phyloP scores from a whole-genome alignment of 441 rosid species.

The Mallotus repandus region DNA sequence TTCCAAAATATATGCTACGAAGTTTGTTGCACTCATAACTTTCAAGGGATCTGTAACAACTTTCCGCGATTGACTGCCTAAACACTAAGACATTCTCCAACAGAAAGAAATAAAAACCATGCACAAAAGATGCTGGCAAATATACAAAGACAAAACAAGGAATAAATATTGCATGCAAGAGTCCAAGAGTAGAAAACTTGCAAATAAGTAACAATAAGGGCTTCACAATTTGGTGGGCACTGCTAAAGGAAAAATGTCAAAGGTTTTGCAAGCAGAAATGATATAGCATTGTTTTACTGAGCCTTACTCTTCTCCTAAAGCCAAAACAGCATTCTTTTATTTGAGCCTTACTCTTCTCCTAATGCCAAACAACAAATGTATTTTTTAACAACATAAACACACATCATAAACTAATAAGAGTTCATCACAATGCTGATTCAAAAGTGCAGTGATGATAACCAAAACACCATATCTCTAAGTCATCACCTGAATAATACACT shows the following conservation, averaged over 20 bases:
- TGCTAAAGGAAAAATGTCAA: not conserved
- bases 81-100: not conserved
- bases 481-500: conserved; percentile 87
- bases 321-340: not conserved
- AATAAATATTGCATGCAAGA: not conserved
- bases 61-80: not conserved
- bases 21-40: not conserved
- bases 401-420: not conserved
- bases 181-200: not conserved
- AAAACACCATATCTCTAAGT: conserved; percentile 10
- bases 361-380: not conserved
- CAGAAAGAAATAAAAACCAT: not conserved
- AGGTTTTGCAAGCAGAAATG: not conserved
- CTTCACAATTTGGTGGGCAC: not conserved
- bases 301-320: not conserved
- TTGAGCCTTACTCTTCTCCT: not conserved
- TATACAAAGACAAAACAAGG: not conserved
- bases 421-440: not conserved
- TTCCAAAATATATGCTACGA: conserved; percentile 2
- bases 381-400: not conserved
- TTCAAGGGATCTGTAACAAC: not conserved
- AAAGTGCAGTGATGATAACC: not conserved
- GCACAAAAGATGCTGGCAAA: not conserved
- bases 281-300: not conserved
- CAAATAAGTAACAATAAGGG: not conserved